Base-by-base conservation (phyloP, 2,329 filamentous ascomycete species). In the Exophiala sideris region DNA sequence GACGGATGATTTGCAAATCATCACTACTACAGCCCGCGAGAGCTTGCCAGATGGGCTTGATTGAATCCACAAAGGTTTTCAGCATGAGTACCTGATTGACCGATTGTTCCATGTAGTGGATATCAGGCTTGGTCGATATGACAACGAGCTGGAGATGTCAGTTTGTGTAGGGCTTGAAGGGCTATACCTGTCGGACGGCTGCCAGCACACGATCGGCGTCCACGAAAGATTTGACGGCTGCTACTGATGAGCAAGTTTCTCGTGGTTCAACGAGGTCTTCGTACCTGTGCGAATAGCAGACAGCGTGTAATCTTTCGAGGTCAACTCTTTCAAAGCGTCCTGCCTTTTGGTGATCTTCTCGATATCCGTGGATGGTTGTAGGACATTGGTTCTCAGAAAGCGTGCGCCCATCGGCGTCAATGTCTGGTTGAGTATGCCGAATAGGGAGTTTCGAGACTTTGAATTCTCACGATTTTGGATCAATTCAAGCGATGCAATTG, bases 81-180 rank as follows among this genome's bases (percentile, higher is more conserved):
- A 96, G 74, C 79, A 90, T 87, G 40, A 97, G 83, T 5, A 96
- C 80, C 63, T 92, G 84, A 64, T 95, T 95, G 64, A 96, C 85
- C 2, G 88, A 85, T 60, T 91, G 87, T 66, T 95, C 90, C 0
- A 85, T 85, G 48, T 83, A 81, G 49, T 83, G 76, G 10, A 94
- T 77, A 1, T 84, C 85, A 0, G 80, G 73, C 56, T 85, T 82
- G 1, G 78, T 80, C 0, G 87, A 85, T 12, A 91, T 76, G n/a
- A 91, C 79, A 36, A 95, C 91, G 38, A 96, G 80, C 82, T 91
- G 60, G 16, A 44, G 18, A 39, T 7, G 52, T 71, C 45, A 69
- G 61, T 38, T 40, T 24, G 16, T 24, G 46, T 12, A 29, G 6
- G 5, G 16, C 12, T 8, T 21, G 24, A 5, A 38, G 12, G 10